phyloP scores from a whole-genome alignment of 805 yeast species.

The Starmerella vitae region DNA sequence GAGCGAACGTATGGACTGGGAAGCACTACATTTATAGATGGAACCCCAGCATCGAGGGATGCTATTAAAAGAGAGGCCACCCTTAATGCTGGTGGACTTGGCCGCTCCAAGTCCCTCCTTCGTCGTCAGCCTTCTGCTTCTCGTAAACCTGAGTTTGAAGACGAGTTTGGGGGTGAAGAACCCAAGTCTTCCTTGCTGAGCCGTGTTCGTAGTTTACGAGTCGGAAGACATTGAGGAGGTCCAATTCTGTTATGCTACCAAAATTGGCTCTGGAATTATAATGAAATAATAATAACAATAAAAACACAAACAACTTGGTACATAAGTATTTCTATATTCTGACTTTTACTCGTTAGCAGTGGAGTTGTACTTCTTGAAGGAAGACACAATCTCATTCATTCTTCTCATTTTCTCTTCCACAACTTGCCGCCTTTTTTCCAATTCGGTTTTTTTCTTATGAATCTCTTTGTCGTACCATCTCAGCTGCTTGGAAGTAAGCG shows the following conservation, averaged over 20 bases:
- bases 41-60: constrained; percentile 70
- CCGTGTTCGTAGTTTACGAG: constrained; percentile 83
- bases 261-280: too few species aligned
- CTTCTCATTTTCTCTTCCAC: too few species aligned
- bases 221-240: constrained; percentile 23
- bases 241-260: too few species aligned
- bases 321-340: too few species aligned
- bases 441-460: neutral
- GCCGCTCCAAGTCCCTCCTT: constrained; percentile 65
- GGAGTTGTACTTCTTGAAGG: too few species aligned
- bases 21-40: constrained; percentile 81
- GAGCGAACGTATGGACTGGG: constrained; percentile 79
- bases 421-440: too few species aligned
- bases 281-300: too few species aligned
- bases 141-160: constrained; percentile 1
- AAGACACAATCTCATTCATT: too few species aligned
- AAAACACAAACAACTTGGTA: too few species aligned
- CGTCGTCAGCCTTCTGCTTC: constrained; percentile 13
- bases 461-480: neutral
- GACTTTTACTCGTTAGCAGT: too few species aligned
- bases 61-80: constrained; percentile 29
- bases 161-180: constrained; percentile 2
- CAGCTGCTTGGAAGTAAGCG: neutral
- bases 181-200: constrained; percentile 39
- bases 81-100: constrained; percentile 36